Evolutionary conservation across 139 green algal species (phyloP), one percentile per base, ranked within the genome.

Genomic region (Bryopsis sp.): DNA sequence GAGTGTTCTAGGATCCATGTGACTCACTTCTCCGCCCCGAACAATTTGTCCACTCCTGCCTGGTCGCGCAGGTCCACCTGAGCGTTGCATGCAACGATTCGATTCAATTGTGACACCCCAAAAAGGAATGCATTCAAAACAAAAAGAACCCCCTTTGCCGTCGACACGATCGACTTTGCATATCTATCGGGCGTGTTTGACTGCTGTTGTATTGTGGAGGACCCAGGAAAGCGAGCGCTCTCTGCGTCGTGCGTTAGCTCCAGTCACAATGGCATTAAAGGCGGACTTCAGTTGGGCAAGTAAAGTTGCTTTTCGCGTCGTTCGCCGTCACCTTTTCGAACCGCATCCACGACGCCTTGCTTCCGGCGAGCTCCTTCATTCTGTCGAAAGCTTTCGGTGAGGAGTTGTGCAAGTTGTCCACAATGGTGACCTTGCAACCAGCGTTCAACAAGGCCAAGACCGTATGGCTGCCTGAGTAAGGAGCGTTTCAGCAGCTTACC

Each of bases 361-460:
- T 78, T 0, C 86, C 91, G 4, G 87, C 88, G 38, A 97, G 76
- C 60, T 91, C 82, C 74, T 89, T 84, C 82, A 97, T 90, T 60
- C 92, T 88, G 29, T 91, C 75, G 6, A 88, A 85, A 0, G 87
- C 85, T 36, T 86, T 77, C 60, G 80, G 48, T 57, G 91, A 96
- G 19, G 83, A 90, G 77, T 97, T 97, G 77, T 89, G 85, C 8
- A 95, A 72, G 81, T 97, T 96, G 80, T 98, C 93, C 5, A 97
- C 85, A 5, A 96, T 77, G 8, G 82, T 86, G 5, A 95, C 88
- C 1, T 72, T 83, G 68, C 81, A 88, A 7, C 86, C 91, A 62
- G 88, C 66, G 22, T 97, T 81, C 58, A 97, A 72, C 43, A 98
- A 77, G 36, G 70, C 72, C 43, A 97, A 74, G 2, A 86, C 84